Base-by-base conservation (phyloP, 129 eudicot genomes). In the Artemisia tridentata region DNA sequence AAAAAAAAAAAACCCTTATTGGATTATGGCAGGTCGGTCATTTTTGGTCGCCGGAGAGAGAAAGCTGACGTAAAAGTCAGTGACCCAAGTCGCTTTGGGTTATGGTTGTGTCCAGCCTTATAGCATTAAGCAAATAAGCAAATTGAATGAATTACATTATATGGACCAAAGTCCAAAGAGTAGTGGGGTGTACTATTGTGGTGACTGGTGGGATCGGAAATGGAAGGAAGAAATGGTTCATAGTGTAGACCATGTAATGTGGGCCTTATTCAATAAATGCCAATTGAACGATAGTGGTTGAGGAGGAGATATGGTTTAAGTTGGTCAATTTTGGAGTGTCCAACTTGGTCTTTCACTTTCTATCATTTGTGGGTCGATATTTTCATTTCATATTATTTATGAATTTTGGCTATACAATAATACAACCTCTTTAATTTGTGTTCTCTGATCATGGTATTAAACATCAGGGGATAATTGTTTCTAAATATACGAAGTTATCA, bases 151-250 rank as follows among this genome's bases (percentile, higher is more conserved):
- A 17, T 51, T 12, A 18, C 48, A 13, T 10, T 49, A 9, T 14
- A 67, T 3, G 47, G 21, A 45, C 34, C 41, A 46, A 10, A 43
- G 0, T 6, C 19, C 21, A 46, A 10, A 43, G 0, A 12, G 54
- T 34, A 41, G 52, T 73, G 54, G 52, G 38, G 38, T 17, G 56
- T 45, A 54, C 57, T 11, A 3, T 38, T 38, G 45, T 61, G 61
- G 68, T 55, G 79, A 64, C 11, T 61, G 61, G 68, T 55, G 79
- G 71, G 45, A 38, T 74, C 27, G 54, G 60, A 65, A 55, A 55
- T 23, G 23, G 46, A 43, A 65, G 47, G 59, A 72, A 72, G 20
- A 17, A 73, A 64, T 41, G 72, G 72, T 59, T 59, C 27, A 57
- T 46, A 41, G 63, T 61, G 69, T 47, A 48, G 9, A 50, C 27